A percentile compares a stretch with the other conserved stretches of the same genome.
phyloP scores from a whole-genome alignment of 306 rosid genomes.

The Cotoneaster glaucophyllus region DNA sequence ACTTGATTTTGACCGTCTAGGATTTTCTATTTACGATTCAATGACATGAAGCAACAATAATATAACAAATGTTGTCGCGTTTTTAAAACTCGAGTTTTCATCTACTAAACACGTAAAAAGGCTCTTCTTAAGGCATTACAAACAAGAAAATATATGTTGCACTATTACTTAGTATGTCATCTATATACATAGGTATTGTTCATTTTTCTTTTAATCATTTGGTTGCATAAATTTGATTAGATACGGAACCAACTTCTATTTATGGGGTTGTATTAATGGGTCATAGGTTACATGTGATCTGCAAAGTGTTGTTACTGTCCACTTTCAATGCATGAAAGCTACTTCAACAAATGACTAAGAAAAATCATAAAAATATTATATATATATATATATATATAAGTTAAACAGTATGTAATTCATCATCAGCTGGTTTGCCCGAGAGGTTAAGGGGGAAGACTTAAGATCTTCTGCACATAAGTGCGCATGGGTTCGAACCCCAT shows the following conservation, averaged over 20 bases:
- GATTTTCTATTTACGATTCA: too few species aligned
- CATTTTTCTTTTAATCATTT: neutral
- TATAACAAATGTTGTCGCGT: too few species aligned
- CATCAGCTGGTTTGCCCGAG: constrained; percentile 19
- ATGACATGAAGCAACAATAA: too few species aligned
- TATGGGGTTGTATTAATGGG: constrained; percentile 1
- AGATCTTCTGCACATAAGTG: constrained; percentile 37
- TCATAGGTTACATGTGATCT: constrained; percentile 30
- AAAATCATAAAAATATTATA: neutral
- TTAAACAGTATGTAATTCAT: rapidly evolving
- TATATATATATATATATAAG: too few species aligned
- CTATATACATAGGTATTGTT: too few species aligned
- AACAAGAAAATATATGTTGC: neutral
- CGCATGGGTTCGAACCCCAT: constrained; percentile 39
- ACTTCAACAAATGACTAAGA: neutral
- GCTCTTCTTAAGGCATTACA: neutral
- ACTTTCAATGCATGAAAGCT: constrained; percentile 23
- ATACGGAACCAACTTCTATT: neutral
- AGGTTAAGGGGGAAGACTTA: constrained; percentile 29
- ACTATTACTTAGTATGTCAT: neutral
- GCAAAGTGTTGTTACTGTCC: constrained; percentile 1
- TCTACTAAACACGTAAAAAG: too few species aligned
- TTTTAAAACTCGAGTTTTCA: neutral
- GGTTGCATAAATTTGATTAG: neutral
- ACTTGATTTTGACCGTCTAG: neutral